These are phyloP conservation scores for Lactarius hatsudake DNA, from an alignment of 768 basidiomycete species.

Conservation along the genomic window DNA sequence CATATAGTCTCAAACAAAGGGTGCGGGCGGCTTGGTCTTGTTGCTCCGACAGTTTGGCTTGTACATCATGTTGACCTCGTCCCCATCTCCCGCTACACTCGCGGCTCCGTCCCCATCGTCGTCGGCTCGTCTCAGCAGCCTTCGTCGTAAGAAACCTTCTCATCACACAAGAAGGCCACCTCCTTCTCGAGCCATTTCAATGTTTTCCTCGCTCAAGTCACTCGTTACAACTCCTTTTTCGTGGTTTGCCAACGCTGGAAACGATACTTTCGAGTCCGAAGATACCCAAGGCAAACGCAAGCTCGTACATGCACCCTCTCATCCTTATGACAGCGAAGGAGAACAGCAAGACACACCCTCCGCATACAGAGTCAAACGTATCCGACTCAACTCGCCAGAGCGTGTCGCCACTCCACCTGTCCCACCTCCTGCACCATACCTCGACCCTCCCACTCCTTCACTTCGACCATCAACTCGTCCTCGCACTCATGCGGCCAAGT, in stretches of 20 bases:
- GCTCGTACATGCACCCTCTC: constrained; percentile 19
- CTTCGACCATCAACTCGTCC: constrained; percentile 11
- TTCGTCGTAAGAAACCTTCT: constrained; percentile 26
- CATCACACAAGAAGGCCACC: constrained; percentile 25
- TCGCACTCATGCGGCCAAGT: constrained; percentile 14
- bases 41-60: constrained; percentile 41
- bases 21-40: not conserved
- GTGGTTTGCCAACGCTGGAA: constrained; percentile 32
- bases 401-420: not conserved
- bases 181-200: constrained; percentile 32
- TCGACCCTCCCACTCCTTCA: constrained; percentile 27
- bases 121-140: constrained; percentile 19
- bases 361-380: constrained; percentile 31
- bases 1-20: not conserved
- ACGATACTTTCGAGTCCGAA: constrained; percentile 30
- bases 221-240: constrained; percentile 35
- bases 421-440: constrained; percentile 11
- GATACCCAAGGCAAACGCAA: constrained; percentile 37
- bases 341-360: constrained; percentile 23
- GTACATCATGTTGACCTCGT: constrained; percentile 26
- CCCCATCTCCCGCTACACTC: constrained; percentile 31
- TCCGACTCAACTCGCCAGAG: constrained; percentile 28
- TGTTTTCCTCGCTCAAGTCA: constrained; percentile 37
- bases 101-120: constrained; percentile 30
- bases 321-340: constrained; percentile 22